Percentiles rank a stretch among this genome's conserved stretches.
These are phyloP conservation scores for Aspergillus mulundensis DNA, from an alignment of 495 filamentous ascomycete genomes.

Conservation along the genomic window DNA sequence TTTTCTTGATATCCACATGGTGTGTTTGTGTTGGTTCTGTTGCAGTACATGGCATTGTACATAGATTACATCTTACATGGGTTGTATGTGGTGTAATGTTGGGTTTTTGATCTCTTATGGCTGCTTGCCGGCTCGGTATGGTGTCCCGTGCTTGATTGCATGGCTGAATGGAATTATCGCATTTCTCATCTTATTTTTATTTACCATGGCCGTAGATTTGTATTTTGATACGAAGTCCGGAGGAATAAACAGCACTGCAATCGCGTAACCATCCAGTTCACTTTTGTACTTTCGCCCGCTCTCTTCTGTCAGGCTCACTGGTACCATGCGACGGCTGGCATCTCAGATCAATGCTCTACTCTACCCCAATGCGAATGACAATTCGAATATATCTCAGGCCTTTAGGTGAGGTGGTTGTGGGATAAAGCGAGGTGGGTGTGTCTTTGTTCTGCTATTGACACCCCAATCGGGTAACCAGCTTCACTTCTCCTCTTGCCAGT, in stretches of 20 bases:
- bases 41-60: not conserved
- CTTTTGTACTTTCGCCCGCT: no score
- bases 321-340: no score
- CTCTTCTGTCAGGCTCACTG: no score
- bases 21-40: not conserved
- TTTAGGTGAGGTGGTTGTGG: no score
- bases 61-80: not conserved
- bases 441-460: not conserved
- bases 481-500: no score
- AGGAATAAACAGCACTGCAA: no score
- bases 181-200: not conserved
- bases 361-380: no score
- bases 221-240: no score
- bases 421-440: no score
- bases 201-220: not conserved
- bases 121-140: not conserved
- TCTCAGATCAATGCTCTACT: no score
- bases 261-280: no score
- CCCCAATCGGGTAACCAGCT: not conserved
- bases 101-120: not conserved
- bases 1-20: conserved; percentile 3
- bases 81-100: conserved; percentile 4
- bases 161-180: conserved; percentile 1
- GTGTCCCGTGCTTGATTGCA: conserved; percentile 7
- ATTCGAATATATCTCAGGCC: no score